Base-by-base conservation (phyloP, 768 basidiomycete genomes). In the Boletellus emodensis region DNA sequence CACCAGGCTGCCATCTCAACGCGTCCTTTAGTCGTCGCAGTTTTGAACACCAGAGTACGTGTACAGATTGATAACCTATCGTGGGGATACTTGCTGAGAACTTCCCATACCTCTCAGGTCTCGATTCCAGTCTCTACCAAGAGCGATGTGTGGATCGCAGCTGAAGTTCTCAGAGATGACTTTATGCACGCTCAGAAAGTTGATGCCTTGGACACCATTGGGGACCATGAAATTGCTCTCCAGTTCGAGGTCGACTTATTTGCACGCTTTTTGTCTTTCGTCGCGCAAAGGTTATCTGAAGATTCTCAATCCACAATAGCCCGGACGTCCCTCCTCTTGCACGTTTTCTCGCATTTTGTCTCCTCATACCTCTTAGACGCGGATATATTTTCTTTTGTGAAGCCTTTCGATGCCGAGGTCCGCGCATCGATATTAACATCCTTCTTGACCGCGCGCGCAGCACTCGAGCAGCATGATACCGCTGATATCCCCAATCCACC, bases 141-240 rank as follows among this genome's bases (percentile, higher is more conserved):
- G 35, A 56, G 75, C 57, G 83, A 93, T 69, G 83, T 91, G 70
- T 96, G 94, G 94, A 90, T 93, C 64, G 80, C 84, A 47, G 93
- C 94, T 45, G 93, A 95, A 72, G 83, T 94, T 62, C 81, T 95
- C 50, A 78, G 88, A 62, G 93, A 96, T 62, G 90, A 94, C 52
- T 97, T 95, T 67, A 71, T 77, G 49, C 81, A 90, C 68, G 68
- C 77, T 48, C 81, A 82, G 64, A 75, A 75, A 66, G 56, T 78
- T 67, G 79, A 85, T 67, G 73, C 77, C 57, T 71, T 78, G 62
- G 81, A 81, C 64, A 74, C 72, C 48, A 72, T 77, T 46, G 68
- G 67, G 24, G 73, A 83, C 58, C 63, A 75, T 54, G 82, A 83
- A 52, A 72, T 78, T 54, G 68, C 75, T 53, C 71, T 70, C 54